Base-by-base conservation (phyloP, 352 stramenopile genomes). In the Phytophthora sansomeana region DNA sequence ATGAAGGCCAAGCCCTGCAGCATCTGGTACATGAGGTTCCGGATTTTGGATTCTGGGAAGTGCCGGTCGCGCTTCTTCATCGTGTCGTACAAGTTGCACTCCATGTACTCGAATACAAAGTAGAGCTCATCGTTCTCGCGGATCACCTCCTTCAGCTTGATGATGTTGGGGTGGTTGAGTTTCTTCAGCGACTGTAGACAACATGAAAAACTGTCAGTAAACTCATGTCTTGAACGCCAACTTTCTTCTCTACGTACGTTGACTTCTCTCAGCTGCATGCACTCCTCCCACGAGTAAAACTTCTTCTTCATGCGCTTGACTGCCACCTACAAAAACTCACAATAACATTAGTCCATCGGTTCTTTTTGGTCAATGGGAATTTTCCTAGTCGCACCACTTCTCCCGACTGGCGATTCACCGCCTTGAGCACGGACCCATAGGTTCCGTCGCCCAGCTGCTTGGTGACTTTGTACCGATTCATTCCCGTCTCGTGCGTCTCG, bases 71-170 rank as follows among this genome's bases (percentile, higher is more conserved):
- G 71, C 42, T 97, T 92, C 77, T 98, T 97, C 81, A 99, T 98
- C n/a, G 88, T 91, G 63, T 99, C 93, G 81, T 99, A 99, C 41
- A 99, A 74, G 62, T 98, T 99, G 65, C 90, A 91, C 72, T 99
- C 95, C 97, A 99, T 99, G 81, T 97, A 98, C 81, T 99, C 97
- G 69, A 99, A 99, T 1, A 99, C 96, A 73, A 99, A 99, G 70
- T 94, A 99, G 6, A 99, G 82, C 77, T 97, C 88, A 75, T 98
- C 90, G 60, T 98, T 98, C 74, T 99, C 97, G 17, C 96, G 86
- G 47, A 99, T 98, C 47, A 99, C 97, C 64, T 99, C 97, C 64
- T 98, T 98, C 26, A 99, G 86, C 74, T 98, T 97, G 66, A 99
- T 95, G 49, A 99, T 99, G 81, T 99, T 99, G 26, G 95, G 91